Evolutionary conservation across 306 rosid genomes (phyloP).

Genomic region (Acacia acuminata): DNA sequence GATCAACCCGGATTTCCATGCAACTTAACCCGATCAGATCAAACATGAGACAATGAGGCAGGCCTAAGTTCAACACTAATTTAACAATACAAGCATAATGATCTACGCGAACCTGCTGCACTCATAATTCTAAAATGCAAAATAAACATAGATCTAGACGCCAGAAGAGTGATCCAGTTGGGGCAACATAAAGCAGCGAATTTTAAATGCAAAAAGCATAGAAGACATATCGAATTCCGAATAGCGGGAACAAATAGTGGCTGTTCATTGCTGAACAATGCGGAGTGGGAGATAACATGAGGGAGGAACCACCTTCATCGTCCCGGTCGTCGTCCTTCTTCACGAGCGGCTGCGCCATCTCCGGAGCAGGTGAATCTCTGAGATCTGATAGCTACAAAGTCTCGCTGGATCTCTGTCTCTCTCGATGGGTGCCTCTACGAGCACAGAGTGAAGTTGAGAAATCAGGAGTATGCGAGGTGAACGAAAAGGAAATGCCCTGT

Average conservation of each 20-base stretch:
- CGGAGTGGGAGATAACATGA: not conserved
- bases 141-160: conserved; percentile 57
- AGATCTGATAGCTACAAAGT: conserved; percentile 49
- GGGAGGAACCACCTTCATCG: conserved; percentile 71
- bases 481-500: conserved; percentile 22
- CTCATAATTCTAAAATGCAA: conserved; percentile 14
- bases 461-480: not conserved
- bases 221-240: conserved; percentile 37
- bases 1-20: conserved; percentile 20
- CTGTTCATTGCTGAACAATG: not conserved
- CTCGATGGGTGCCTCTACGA: conserved; percentile 33
- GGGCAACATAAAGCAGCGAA: not conserved
- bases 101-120: conserved; percentile 29
- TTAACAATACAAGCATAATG: conserved; percentile 35
- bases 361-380: conserved; percentile 34
- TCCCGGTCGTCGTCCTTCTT: conserved; percentile 99
- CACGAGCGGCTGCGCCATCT: conserved; percentile 90
- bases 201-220: not conserved
- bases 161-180: conserved; percentile 38
- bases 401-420: not conserved
- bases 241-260: not conserved
- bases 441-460: conserved; percentile 21
- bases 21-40: conserved; percentile 36
- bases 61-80: conserved; percentile 24
- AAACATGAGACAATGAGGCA: conserved; percentile 31